A percentile compares a stretch with the other conserved stretches of the same genome.
Conservation (phyloP, 1,284 basidiomycete genomes). For the Anthracocystis walkeri region DNA sequence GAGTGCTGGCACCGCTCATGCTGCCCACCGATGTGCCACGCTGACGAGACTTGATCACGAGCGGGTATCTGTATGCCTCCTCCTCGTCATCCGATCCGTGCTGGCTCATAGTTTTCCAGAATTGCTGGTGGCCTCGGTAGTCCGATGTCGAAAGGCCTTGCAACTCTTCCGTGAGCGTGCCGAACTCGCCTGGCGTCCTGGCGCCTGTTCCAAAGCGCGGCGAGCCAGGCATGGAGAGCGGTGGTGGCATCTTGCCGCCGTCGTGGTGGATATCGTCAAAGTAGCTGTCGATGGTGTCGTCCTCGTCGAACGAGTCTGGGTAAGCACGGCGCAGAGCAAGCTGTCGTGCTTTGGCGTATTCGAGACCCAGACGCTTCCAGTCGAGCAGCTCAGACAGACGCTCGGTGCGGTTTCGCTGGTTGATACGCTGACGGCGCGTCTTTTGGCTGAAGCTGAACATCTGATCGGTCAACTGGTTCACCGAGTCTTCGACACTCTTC, state of each 20-base stretch:
- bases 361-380: conserved; percentile 97
- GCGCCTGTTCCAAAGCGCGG: conserved; percentile 73
- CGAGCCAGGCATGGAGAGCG: conserved; percentile 85
- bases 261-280: conserved; percentile 73
- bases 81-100: conserved; percentile 64
- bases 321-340: conserved; percentile 92
- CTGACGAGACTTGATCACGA: conserved; percentile 57
- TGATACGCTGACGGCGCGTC: conserved; percentile 95
- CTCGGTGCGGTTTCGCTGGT: conserved; percentile 97
- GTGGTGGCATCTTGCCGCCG: conserved; percentile 75
- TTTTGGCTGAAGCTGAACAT: conserved; percentile 78
- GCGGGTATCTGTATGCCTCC: conserved; percentile 56
- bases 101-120: conserved; percentile 64
- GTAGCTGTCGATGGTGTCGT: conserved; percentile 75
- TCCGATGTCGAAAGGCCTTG: conserved; percentile 63
- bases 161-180: conserved; percentile 63
- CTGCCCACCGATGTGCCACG: conserved; percentile 62
- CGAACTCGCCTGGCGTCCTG: conserved; percentile 64
- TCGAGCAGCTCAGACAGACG: conserved; percentile 81
- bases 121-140: conserved; percentile 58
- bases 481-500: conserved; percentile 90
- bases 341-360: conserved; percentile 95
- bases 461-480: conserved; percentile 74
- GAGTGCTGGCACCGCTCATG: conserved; percentile 61
- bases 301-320: conserved; percentile 84